phyloP scores from a whole-genome alignment of 2,329 filamentous ascomycete species.

The Lachnellula cervina region DNA sequence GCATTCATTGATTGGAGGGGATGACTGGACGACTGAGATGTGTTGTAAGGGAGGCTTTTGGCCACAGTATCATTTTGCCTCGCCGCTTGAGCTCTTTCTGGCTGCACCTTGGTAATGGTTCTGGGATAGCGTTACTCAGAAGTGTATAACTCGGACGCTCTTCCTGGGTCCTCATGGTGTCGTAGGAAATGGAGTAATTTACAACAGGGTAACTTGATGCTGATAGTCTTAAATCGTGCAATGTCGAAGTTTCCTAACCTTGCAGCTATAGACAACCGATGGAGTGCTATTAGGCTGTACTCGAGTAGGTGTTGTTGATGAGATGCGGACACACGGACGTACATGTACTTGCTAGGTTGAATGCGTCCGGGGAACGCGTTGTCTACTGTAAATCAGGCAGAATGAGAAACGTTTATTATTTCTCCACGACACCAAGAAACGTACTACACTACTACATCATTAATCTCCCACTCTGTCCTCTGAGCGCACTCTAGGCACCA shows the following conservation, averaged over 20 bases:
- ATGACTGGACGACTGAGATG: too few relatives aligned
- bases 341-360: too few relatives aligned
- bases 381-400: conserved; percentile 9
- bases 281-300: too few relatives aligned
- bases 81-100: not conserved
- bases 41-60: not conserved
- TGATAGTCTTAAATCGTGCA: not conserved
- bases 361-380: not conserved
- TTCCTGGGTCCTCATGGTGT: not conserved
- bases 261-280: too few relatives aligned
- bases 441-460: not conserved
- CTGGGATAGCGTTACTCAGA: conserved; percentile 10
- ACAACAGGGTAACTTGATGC: not conserved
- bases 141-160: conserved; percentile 20
- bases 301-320: too few relatives aligned
- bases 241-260: not conserved
- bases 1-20: conserved; percentile 22
- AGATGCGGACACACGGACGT: too few relatives aligned
- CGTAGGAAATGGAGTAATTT: not conserved
- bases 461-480: conserved; percentile 8
- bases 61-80: not conserved
- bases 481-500: not conserved
- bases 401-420: conserved; percentile 5
- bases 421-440: not conserved
- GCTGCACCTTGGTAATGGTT: not conserved